phyloP scores from a whole-genome alignment of 2,329 filamentous ascomycete genomes.

The Pezicula carpinea region DNA sequence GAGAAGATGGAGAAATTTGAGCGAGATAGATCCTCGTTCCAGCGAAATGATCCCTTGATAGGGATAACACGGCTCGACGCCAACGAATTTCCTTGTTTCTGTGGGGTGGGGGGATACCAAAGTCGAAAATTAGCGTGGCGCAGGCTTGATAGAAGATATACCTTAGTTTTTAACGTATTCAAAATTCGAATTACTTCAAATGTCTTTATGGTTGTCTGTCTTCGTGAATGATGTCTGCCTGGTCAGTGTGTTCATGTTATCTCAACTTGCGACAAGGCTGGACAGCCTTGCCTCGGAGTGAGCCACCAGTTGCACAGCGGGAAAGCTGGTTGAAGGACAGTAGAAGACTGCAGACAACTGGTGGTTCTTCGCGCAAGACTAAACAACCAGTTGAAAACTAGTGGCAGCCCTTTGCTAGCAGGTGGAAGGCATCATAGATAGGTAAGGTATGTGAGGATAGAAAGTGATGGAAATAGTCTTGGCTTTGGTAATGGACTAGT shows the following conservation, averaged over 20 bases:
- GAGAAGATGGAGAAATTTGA: slow-evolving; percentile 13
- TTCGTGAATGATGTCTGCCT: neutral
- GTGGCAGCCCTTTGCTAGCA: too few species aligned
- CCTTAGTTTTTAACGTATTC: slow-evolving; percentile 22
- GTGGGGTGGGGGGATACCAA: slow-evolving; percentile 27
- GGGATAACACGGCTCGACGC: slow-evolving; percentile 20
- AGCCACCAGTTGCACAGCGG: neutral
- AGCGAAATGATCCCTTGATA: slow-evolving; percentile 9
- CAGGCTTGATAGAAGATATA: slow-evolving; percentile 21
- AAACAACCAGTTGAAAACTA: too few species aligned
- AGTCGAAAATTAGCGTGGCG: slow-evolving; percentile 26
- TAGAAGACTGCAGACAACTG: too few species aligned
- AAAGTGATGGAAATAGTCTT: too few species aligned
- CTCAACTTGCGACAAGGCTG: neutral
- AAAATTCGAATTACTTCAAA: slow-evolving; percentile 2
- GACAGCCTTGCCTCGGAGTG: neutral
- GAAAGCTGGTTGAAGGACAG: too few species aligned
- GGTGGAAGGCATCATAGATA: too few species aligned
- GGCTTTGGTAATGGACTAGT: neutral
- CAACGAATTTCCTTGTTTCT: slow-evolving; percentile 24
- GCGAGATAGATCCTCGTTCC: neutral
- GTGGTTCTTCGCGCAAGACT: too few species aligned
- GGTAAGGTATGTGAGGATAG: too few species aligned
- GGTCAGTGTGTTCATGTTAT: too few species aligned
- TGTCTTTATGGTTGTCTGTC: neutral